These are phyloP conservation scores for Aspergillus persii DNA, from an alignment of 2,329 filamentous ascomycete genomes.

Conservation along the genomic window DNA sequence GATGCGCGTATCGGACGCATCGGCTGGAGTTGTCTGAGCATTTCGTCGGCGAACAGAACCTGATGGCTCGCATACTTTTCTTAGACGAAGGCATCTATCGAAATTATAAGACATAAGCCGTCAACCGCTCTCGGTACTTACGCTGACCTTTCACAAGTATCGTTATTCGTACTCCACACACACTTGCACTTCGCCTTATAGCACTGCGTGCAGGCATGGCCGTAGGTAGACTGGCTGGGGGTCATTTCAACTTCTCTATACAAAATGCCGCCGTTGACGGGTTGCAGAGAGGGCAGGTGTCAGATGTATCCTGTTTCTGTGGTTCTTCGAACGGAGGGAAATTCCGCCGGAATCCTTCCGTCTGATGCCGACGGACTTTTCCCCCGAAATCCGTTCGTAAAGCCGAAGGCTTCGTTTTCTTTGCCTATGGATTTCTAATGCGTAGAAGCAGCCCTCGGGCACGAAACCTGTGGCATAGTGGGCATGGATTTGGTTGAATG, in stretches of 20 bases:
- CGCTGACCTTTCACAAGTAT: constrained; percentile 26
- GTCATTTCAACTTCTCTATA: constrained; percentile 6
- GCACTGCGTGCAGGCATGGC: constrained; percentile 29
- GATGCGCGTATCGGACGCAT: constrained; percentile 33
- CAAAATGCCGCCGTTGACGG: not conserved
- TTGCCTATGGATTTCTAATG: not conserved
- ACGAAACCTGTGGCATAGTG: no score
- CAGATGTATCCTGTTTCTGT: not conserved
- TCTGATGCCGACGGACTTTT: constrained; percentile 7
- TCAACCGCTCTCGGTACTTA: not conserved
- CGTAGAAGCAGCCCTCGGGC: not conserved
- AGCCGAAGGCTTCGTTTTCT: not conserved
- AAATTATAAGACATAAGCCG: constrained; percentile 6
- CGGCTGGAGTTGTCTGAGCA: constrained; percentile 20
- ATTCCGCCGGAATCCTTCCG: not conserved
- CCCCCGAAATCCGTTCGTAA: constrained; percentile 8
- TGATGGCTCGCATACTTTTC: constrained; percentile 34
- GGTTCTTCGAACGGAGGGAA: not conserved
- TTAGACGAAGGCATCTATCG: constrained; percentile 36
- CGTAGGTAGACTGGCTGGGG: constrained; percentile 21
- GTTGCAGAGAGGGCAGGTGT: not conserved
- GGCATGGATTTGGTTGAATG: no score
- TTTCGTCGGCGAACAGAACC: constrained; percentile 33
- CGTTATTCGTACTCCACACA: constrained; percentile 17
- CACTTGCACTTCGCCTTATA: constrained; percentile 33